Percentiles rank a stretch among this genome's conserved stretches.
These are phyloP conservation scores for Moelleriella libera DNA, from an alignment of 2,329 filamentous ascomycete genomes.

Conservation along the genomic window DNA sequence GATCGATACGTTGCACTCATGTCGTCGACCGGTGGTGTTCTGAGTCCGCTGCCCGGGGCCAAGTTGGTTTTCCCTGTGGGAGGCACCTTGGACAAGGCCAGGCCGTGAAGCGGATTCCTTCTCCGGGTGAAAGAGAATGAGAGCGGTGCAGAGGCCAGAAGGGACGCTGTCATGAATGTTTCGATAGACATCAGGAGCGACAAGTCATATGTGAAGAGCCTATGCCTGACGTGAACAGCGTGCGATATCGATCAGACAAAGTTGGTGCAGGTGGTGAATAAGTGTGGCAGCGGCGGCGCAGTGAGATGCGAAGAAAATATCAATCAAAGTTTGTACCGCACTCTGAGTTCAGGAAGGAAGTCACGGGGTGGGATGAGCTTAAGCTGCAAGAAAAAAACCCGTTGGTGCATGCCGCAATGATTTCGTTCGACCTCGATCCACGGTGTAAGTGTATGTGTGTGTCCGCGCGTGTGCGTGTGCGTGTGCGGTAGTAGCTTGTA, in stretches of 20 bases:
- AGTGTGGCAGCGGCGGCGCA: no score
- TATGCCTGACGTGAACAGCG: background rate
- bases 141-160: constrained; percentile 9
- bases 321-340: no score
- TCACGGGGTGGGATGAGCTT: background rate
- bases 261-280: no score
- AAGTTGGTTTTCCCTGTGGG: background rate
- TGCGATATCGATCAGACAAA: no score
- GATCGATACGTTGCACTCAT: constrained; percentile 40
- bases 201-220: background rate
- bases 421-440: background rate
- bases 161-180: constrained; percentile 8
- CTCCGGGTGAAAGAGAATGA: constrained; percentile 8
- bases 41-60: constrained; percentile 23
- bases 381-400: background rate
- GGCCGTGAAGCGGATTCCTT: constrained; percentile 7
- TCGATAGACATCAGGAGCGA: constrained; percentile 14
- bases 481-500: background rate
- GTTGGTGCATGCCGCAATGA: background rate
- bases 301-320: no score
- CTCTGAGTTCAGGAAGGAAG: background rate
- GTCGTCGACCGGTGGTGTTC: constrained; percentile 35
- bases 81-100: constrained; percentile 10
- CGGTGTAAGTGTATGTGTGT: background rate
- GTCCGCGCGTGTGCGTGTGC: background rate